Percentiles rank a stretch among this genome's conserved stretches.
phyloP scores from a whole-genome alignment of 2,329 filamentous ascomycete species.

The Tolypocladium tropicale region DNA sequence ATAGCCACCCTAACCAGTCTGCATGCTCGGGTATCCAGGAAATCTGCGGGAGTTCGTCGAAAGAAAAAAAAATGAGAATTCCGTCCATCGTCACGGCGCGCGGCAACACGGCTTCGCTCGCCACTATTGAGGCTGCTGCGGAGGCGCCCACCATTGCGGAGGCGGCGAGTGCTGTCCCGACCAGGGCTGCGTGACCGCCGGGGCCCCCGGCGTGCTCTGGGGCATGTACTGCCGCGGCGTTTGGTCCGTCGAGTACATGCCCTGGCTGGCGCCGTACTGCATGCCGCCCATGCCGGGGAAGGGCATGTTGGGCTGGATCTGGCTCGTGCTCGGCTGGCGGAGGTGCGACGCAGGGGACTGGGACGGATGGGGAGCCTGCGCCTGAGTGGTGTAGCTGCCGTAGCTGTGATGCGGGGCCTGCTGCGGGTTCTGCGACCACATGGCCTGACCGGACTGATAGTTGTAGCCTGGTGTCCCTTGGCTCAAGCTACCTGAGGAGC shows the following conservation, averaged over 20 bases:
- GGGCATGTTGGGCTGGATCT: conserved; percentile 49
- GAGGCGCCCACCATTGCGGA: conserved; percentile 45
- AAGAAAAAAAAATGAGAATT: conserved; percentile 6
- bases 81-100: neutral
- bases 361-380: conserved; percentile 38
- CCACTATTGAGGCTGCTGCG: conserved; percentile 32
- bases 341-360: conserved; percentile 51
- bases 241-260: conserved; percentile 52
- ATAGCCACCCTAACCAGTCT: conserved; percentile 23
- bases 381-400: conserved; percentile 42
- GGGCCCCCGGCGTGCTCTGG: conserved; percentile 40
- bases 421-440: conserved; percentile 60
- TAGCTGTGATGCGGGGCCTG: conserved; percentile 47
- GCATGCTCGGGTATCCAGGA: conserved; percentile 26
- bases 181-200: conserved; percentile 42
- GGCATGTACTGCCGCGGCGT: conserved; percentile 60
- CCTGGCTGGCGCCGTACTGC: conserved; percentile 44
- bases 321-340: conserved; percentile 44
- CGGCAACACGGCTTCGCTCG: neutral
- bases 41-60: conserved; percentile 16
- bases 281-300: conserved; percentile 55
- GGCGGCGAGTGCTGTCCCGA: conserved; percentile 53
- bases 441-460: conserved; percentile 47
- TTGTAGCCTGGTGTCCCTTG: conserved; percentile 51
- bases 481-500: conserved; percentile 39